Evolutionary conservation across 2,329 filamentous ascomycete species (phyloP).

Genomic region (Neonectria punicea): DNA sequence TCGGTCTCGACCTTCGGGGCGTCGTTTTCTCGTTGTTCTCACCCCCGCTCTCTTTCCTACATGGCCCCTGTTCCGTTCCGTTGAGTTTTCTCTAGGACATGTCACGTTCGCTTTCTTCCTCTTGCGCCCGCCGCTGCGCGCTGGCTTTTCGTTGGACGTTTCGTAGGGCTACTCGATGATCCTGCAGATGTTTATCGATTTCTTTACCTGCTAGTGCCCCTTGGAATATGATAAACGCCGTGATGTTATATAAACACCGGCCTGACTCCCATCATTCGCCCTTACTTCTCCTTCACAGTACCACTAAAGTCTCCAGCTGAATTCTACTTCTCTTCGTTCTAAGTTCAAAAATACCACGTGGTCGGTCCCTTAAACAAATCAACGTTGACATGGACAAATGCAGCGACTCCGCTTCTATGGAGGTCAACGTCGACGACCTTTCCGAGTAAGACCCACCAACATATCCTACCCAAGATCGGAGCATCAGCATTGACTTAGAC

Average conservation of each 20-base stretch:
- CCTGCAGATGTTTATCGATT: background rate
- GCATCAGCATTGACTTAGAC: background rate
- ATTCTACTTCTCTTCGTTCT: background rate
- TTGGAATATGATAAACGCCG: background rate
- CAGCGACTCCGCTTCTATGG: background rate
- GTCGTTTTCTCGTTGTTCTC: background rate
- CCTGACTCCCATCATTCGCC: background rate
- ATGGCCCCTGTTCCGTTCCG: background rate
- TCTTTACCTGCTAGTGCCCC: background rate
- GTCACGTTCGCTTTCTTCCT: background rate
- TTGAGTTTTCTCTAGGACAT: background rate
- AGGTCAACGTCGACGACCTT: background rate
- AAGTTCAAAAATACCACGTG: background rate
- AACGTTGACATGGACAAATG: background rate
- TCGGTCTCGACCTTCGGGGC: background rate
- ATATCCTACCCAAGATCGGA: background rate
- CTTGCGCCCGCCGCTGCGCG: background rate
- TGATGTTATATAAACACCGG: background rate
- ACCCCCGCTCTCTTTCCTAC: background rate
- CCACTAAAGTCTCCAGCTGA: background rate
- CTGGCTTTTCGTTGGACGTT: background rate
- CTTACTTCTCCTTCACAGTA: background rate
- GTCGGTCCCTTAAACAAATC: background rate
- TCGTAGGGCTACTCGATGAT: background rate
- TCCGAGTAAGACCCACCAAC: background rate